These are phyloP conservation scores for Hyaloscypha variabilis DNA, from an alignment of 495 filamentous ascomycete species.

Conservation along the genomic window DNA sequence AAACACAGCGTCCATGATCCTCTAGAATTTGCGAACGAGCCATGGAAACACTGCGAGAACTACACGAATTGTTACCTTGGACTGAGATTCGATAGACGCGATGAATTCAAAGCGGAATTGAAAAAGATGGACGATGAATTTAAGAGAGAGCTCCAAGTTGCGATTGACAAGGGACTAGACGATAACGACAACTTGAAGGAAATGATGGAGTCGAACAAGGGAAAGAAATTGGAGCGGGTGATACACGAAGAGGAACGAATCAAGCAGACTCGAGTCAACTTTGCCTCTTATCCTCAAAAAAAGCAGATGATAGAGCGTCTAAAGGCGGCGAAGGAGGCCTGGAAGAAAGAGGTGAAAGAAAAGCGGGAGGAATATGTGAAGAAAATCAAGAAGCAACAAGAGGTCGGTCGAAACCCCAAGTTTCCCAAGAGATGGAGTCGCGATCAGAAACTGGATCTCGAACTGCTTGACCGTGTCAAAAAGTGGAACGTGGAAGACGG, in stretches of 20 bases:
- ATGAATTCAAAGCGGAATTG: conserved; percentile 1
- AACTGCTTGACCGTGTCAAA: conserved; percentile 11
- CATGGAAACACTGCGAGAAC: conserved; percentile 16
- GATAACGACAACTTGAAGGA: not conserved
- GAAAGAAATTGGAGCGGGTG: not conserved
- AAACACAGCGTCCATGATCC: conserved; percentile 1
- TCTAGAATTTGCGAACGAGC: conserved; percentile 5
- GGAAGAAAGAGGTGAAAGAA: conserved; percentile 14
- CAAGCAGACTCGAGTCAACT: conserved; percentile 20
- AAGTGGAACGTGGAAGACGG: conserved; percentile 13
- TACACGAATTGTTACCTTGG: conserved; percentile 13
- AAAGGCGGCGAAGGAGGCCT: not conserved
- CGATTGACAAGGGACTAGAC: not conserved
- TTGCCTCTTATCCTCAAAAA: conserved; percentile 4
- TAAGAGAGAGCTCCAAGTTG: conserved; percentile 3
- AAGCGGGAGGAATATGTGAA: conserved; percentile 1
- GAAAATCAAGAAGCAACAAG: not conserved
- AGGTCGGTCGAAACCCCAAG: not conserved
- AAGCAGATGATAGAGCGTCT: conserved; percentile 9
- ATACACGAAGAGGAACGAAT: conserved; percentile 15
- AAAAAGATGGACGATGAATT: conserved; percentile 3
- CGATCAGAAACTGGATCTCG: conserved; percentile 3
- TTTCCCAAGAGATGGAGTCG: conserved; percentile 2
- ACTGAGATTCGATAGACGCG: conserved; percentile 13
- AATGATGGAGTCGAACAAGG: not conserved